Evolutionary conservation across 2,329 filamentous ascomycete species (phyloP), one percentile per base, ranked within the genome.

Genomic region (Tolypocladium paradoxum): DNA sequence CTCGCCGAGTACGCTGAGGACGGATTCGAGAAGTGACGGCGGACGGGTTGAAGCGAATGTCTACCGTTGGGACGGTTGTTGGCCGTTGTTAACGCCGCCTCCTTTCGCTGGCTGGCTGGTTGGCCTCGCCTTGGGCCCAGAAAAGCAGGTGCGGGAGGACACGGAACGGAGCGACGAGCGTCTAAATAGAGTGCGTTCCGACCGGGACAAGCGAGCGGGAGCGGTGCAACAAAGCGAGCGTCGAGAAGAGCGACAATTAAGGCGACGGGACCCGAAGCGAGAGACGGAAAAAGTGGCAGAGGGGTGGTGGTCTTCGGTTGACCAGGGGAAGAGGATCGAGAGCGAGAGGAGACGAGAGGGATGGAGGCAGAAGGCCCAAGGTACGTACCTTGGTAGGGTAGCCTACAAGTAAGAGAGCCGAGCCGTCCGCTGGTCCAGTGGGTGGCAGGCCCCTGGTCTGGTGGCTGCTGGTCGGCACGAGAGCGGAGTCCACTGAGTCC

Each of bases 161-260:
- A 43, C 49, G 49, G 49, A 46, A 51, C 38, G 35, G 31, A 18
- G 22, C 20, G 38, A 20, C 7, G 27, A n/a, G 8, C 31, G 5
- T 27, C 43, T 5, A 16, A 18, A n/a, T 6, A 18, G 24, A 43
- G 38, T 16, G 12, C 12, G 22, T 16, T 18, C 38, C 22, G 35
- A 24, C 22, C 24, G 29, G n/a, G 7, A 20, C 27, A 54, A 58
- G 54, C 54, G 57, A 59, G 50, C 27, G 56, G 53, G 47, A 50
- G 45, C 49, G 53, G 20, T 33, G 40, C 22, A 43, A 33, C 24
- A 34, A 54, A 53, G 52, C 54, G 53, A 56, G 51, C 16, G 53
- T 57, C 24, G 57, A 33, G 56, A 47, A 58, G 52, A 55, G 34
- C 48, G 45, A 38, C 43, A 53, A 40, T 43, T 54, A 36, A 33